Evolutionary conservation across 345 rosid species (phyloP), one percentile per base, ranked within the genome.

Genomic region (Draba incana): DNA sequence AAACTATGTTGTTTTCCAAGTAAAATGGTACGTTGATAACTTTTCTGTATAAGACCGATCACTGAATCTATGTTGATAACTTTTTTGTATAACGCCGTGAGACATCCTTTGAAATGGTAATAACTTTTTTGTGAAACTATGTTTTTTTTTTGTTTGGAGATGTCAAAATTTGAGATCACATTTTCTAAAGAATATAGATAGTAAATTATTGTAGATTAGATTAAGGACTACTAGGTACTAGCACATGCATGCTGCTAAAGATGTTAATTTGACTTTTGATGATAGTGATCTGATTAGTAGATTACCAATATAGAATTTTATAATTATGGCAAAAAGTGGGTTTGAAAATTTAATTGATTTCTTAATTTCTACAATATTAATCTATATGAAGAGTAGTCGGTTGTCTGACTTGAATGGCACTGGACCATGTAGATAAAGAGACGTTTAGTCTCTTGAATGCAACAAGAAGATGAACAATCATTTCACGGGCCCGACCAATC

Each of bases 401-500:
- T 64, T 71, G 45, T 64, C 76, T 63, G 49, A 57, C 52, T 64
- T 72, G 60, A 72, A 65, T 72, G 47, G 43, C 53, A 23, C 4
- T 41, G 77, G 77, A 66, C 77, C 77, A 73, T 73, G 38, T n/a
- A 31, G 71, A 65, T 66, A 57, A 57, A 48, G 71, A 58, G 77
- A 64, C 45, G 44, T 44, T 55, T 38, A 16, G 12, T 3, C 50
- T 63, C 62, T 38, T 72, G n/a, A 72, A 72, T 64, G 70, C 70
- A 48, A 57, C 65, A 48, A 66, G 20, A 20, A 20, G 20, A 20
- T 20, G 20, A 20, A 20, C 20, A 56, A 8, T 66, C 47, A 65
- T 50, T 11, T 73, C 72, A 73, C 77, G 72, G 77, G 66, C 49
- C 23, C 62, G 41, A 73, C 48, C 61, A 73, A 42, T 58, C 66